phyloP scores from a whole-genome alignment of 148 eudicot genomes.

The Rheum nobile region DNA sequence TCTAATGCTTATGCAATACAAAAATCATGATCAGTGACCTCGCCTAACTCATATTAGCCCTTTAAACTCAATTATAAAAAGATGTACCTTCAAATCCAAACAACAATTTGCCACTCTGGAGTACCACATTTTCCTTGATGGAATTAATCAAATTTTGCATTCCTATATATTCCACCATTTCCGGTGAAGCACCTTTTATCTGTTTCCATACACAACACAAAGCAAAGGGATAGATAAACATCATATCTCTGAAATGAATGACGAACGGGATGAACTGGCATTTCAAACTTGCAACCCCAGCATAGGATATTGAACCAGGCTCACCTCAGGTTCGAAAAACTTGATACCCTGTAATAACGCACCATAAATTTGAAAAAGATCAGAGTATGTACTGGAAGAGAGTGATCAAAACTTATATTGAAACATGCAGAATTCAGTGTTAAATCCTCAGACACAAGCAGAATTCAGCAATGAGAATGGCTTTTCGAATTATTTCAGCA shows the following conservation, averaged over 20 bases:
- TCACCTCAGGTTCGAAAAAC: conserved; percentile 99
- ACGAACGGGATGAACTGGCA: not conserved
- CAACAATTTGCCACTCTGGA: conserved; percentile 58
- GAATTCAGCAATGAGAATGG: not conserved
- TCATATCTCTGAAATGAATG: not conserved
- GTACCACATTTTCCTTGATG: conserved; percentile 49
- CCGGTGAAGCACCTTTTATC: conserved; percentile 98
- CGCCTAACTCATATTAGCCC: not conserved
- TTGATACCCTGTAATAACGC: conserved; percentile 74
- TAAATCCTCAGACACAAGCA: not conserved
- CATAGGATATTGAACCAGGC: conserved; percentile 19
- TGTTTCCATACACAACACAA: conserved; percentile 28
- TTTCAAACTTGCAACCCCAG: conserved; percentile 6
- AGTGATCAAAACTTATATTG: not conserved
- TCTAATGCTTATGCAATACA: not conserved
- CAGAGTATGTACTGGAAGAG: not conserved
- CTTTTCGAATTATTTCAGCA: not conserved
- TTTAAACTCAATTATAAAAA: not conserved
- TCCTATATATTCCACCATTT: conserved; percentile 81
- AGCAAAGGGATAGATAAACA: not conserved
- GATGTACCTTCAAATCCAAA: conserved; percentile 77
- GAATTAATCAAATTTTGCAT: conserved; percentile 85
- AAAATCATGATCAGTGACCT: not conserved
- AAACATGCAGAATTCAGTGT: not conserved
- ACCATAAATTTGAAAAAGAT: conserved; percentile 11